Evolutionary conservation across 768 basidiomycete genomes (phyloP).

Genomic region (Suillus subluteus): DNA sequence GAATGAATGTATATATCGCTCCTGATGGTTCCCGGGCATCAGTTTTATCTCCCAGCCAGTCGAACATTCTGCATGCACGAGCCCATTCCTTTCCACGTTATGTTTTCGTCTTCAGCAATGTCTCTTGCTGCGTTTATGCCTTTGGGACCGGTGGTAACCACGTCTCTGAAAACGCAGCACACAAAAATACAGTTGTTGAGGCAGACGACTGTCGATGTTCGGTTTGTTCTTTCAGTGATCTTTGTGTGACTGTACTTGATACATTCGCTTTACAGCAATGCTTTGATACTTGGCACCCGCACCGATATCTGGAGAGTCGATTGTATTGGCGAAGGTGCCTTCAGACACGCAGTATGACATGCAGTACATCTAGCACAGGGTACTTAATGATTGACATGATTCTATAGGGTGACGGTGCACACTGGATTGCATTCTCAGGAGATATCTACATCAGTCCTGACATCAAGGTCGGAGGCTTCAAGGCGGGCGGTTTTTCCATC

Average conservation of each 20-base stretch:
- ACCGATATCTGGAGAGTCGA: constrained; percentile 74
- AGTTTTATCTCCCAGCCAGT: constrained; percentile 60
- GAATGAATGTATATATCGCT: constrained; percentile 12
- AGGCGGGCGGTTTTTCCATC: constrained; percentile 63
- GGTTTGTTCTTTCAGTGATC: constrained; percentile 31
- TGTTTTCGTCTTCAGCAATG: constrained; percentile 55
- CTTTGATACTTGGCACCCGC: constrained; percentile 52
- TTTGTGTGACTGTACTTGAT: constrained; percentile 4
- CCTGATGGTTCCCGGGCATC: constrained; percentile 24
- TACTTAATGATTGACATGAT: constrained; percentile 8
- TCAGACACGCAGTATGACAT: constrained; percentile 55
- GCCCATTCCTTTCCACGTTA: constrained; percentile 70
- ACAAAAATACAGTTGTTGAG: constrained; percentile 67
- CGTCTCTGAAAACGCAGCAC: constrained; percentile 32
- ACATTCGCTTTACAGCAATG: constrained; percentile 42
- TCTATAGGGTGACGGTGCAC: constrained; percentile 61
- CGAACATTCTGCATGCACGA: constrained; percentile 60
- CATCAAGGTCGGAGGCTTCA: constrained; percentile 64
- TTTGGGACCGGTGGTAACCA: constrained; percentile 50
- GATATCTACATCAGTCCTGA: constrained; percentile 55
- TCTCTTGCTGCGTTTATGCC: constrained; percentile 67
- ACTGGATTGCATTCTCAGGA: constrained; percentile 64
- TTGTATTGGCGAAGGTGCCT: constrained; percentile 64
- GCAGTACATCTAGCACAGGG: not conserved
- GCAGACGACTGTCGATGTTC: constrained; percentile 69